These are phyloP conservation scores for Kodamaea suecica DNA, from an alignment of 1,139 yeast species.

Conservation along the genomic window DNA sequence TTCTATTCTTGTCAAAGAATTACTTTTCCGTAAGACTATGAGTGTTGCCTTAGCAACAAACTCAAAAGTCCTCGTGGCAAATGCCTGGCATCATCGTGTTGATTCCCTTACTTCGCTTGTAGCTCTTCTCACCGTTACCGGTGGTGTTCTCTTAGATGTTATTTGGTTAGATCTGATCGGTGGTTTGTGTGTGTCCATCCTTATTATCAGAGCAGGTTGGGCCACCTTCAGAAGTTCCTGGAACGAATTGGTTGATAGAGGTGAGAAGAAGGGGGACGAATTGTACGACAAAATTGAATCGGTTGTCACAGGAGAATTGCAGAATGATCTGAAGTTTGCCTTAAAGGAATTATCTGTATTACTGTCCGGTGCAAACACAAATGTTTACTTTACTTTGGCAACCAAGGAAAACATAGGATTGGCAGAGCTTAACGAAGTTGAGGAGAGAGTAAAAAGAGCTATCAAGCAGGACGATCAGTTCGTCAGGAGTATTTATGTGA, in stretches of 20 bases:
- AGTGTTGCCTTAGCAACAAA: slow-evolving; percentile 72
- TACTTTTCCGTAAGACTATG: slow-evolving; percentile 79
- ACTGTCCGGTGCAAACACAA: slow-evolving; percentile 70
- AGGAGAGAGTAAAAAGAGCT: slow-evolving; percentile 21
- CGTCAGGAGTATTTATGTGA: slow-evolving; percentile 23
- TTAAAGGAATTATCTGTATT: slow-evolving; percentile 53
- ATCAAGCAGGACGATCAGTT: slow-evolving; percentile 28
- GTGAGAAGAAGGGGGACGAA: slow-evolving; percentile 33
- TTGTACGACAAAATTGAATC: slow-evolving; percentile 26
- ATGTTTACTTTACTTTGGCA: slow-evolving; percentile 27
- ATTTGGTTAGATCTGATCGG: slow-evolving; percentile 91
- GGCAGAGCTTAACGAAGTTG: slow-evolving; percentile 28
- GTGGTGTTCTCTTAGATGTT: slow-evolving; percentile 73
- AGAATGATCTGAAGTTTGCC: slow-evolving; percentile 19
- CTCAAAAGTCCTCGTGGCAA: slow-evolving; percentile 88
- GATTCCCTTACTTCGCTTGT: slow-evolving; percentile 91
- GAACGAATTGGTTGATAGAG: slow-evolving; percentile 69
- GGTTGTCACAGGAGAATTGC: slow-evolving; percentile 22
- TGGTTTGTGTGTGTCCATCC: slow-evolving; percentile 76
- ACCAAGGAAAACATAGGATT: slow-evolving; percentile 20
- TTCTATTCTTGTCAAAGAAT: slow-evolving; percentile 80
- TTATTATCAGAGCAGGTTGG: slow-evolving; percentile 83
- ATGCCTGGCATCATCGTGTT: slow-evolving; percentile 99
- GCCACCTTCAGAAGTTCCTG: slow-evolving; percentile 68
- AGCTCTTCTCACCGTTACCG: slow-evolving; percentile 82